Percentiles rank a stretch among this genome's conserved stretches.
phyloP scores from a whole-genome alignment of 805 yeast species.

The Yamadazyma philogaea region DNA sequence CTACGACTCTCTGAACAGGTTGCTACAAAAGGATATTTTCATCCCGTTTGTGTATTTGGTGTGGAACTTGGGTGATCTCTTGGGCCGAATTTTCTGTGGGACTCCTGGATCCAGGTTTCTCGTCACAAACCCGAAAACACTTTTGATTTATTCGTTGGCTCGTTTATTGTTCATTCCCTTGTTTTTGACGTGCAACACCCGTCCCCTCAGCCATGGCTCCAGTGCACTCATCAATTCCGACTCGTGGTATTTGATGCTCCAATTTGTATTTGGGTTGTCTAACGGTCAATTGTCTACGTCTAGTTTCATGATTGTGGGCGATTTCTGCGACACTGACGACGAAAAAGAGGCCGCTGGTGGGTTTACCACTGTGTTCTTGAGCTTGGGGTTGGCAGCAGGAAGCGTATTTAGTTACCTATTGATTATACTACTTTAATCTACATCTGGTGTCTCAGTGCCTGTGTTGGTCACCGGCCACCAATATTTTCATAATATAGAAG shows the following conservation, averaged over 20 bases:
- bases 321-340: constrained; percentile 53
- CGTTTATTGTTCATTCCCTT: constrained; percentile 67
- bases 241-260: constrained; percentile 61
- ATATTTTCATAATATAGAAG: too few relatives aligned
- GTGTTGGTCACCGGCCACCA: too few relatives aligned
- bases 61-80: constrained; percentile 89
- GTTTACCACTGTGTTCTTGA: constrained; percentile 75
- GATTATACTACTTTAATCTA: constrained; percentile 36
- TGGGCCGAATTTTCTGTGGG: constrained; percentile 72
- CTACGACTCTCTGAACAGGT: constrained; percentile 23
- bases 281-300: constrained; percentile 84
- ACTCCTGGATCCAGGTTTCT: constrained; percentile 33
- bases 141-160: constrained; percentile 53
- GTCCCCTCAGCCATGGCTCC: constrained; percentile 29
- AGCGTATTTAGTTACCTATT: constrained; percentile 70
- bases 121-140: constrained; percentile 38
- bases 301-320: constrained; percentile 73
- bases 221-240: constrained; percentile 55
- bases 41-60: constrained; percentile 76
- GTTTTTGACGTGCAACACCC: constrained; percentile 64
- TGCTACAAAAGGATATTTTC: constrained; percentile 47
- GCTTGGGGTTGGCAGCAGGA: constrained; percentile 77
- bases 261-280: constrained; percentile 77
- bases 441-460: too few relatives aligned
- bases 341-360: constrained; percentile 95